phyloP scores from a whole-genome alignment of 176 grass and related monocot genomes.

The Avena sativa region DNA sequence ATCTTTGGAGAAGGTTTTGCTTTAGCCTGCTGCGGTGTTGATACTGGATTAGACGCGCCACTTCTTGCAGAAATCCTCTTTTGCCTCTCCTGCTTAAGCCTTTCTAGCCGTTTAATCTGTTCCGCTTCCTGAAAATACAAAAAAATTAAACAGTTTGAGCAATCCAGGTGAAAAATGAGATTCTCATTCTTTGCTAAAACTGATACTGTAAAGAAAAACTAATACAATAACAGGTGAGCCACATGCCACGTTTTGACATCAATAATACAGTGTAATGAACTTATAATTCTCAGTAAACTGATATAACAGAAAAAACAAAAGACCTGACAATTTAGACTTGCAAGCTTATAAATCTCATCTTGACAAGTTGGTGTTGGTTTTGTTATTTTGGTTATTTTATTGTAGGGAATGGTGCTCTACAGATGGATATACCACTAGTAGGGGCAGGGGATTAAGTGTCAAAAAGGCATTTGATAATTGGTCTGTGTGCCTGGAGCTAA shows the following conservation, averaged over 20 bases:
- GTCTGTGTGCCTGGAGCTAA: not conserved
- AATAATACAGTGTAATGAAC: not conserved
- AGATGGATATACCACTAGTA: not conserved
- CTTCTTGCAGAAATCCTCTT: conserved; percentile 88
- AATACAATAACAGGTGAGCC: not conserved
- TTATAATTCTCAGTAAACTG: not conserved
- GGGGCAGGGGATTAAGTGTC: not conserved
- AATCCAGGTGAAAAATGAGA: not conserved
- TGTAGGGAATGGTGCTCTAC: not conserved
- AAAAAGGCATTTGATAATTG: not conserved
- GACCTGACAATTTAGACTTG: not conserved
- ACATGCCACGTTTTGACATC: conserved; percentile 17
- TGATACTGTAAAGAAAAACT: not conserved
- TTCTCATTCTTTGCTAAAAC: not conserved
- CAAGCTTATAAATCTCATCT: not conserved
- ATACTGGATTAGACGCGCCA: conserved; percentile 43
- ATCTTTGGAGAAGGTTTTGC: conserved; percentile 54
- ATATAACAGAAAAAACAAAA: not conserved
- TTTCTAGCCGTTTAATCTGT: conserved; percentile 84
- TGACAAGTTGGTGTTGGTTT: not conserved
- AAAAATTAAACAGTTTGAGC: conserved; percentile 16
- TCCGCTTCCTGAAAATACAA: conserved; percentile 74
- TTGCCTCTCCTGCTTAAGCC: conserved; percentile 88
- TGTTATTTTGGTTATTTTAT: not conserved
- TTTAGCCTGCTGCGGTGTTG: conserved; percentile 56